Conservation (phyloP, 208 protist species). For the Novymonas esmeraldas region DNA sequence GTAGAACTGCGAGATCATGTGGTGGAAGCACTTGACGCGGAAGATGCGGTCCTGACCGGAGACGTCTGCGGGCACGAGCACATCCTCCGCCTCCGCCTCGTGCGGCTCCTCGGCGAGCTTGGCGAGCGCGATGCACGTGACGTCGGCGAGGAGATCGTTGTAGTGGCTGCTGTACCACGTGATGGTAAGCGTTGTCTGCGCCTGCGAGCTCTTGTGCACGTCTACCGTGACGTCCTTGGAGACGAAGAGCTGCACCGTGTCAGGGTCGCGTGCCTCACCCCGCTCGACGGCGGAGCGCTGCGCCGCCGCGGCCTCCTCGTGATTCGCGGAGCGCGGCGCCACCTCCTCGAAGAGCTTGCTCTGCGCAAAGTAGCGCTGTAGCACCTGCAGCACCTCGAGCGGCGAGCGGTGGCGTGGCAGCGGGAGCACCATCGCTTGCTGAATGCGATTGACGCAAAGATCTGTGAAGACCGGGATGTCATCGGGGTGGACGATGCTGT, state of each 20-base stretch:
- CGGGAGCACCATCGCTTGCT: conserved; percentile 88
- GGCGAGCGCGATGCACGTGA: conserved; percentile 86
- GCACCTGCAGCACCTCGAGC: conserved; percentile 75
- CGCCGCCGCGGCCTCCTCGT: conserved; percentile 22
- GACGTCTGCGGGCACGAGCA: conserved; percentile 80
- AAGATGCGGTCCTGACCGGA: conserved; percentile 84
- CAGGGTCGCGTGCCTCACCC: conserved; percentile 25
- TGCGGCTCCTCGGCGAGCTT: conserved; percentile 72
- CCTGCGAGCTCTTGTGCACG: conserved; percentile 67
- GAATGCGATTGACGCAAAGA: conserved; percentile 73
- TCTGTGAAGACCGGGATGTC: conserved; percentile 90
- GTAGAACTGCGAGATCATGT: conserved; percentile 93
- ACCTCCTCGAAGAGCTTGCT: conserved; percentile 77
- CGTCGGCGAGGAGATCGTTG: conserved; percentile 90
- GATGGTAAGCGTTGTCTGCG: conserved; percentile 87
- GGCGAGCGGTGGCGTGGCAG: conserved; percentile 75
- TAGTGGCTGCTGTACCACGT: conserved; percentile 82
- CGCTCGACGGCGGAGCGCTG: conserved; percentile 21
- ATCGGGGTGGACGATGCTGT: conserved; percentile 84
- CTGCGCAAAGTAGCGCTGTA: conserved; percentile 86
- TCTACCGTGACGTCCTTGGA: conserved; percentile 76
- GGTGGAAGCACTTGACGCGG: conserved; percentile 91
- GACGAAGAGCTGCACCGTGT: conserved; percentile 50
- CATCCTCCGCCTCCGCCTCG: conserved; percentile 43
- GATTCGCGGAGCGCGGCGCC: conserved; percentile 14